Conservation (phyloP, 345 rosid genomes). For the Hirschfeldia incana region DNA sequence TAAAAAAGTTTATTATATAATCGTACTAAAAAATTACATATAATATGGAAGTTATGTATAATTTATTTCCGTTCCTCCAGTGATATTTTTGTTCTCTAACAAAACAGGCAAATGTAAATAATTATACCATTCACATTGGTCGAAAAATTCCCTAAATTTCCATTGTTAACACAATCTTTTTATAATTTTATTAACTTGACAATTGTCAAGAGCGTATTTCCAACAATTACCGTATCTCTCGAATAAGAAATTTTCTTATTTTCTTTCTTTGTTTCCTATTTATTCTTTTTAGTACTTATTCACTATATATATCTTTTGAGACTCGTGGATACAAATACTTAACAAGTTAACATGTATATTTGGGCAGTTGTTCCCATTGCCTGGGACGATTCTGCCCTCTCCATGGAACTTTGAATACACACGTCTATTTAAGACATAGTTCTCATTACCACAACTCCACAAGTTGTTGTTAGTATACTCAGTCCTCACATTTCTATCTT, state of each 20-base stretch:
- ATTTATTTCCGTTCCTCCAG: background rate
- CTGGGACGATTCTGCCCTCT: conserved; percentile 35
- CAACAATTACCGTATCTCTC: background rate
- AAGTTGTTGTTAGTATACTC: conserved; percentile 26
- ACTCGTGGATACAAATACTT: conserved; percentile 4
- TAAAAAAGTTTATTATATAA: background rate
- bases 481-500: conserved; percentile 18
- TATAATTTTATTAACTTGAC: background rate
- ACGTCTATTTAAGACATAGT: conserved; percentile 30
- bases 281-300: background rate
- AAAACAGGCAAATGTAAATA: background rate
- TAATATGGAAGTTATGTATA: background rate
- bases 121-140: background rate
- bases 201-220: background rate
- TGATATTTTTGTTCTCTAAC: background rate
- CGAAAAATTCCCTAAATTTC: background rate
- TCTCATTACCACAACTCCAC: conserved; percentile 36
- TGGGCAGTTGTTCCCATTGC: conserved; percentile 1
- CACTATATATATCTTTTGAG: background rate
- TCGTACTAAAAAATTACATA: background rate
- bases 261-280: too few relatives aligned
- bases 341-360: background rate
- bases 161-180: background rate
- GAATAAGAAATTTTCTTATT: too few relatives aligned
- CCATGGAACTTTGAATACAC: background rate